phyloP scores from a whole-genome alignment of 345 rosid species.

The Clarkia xantiana region DNA sequence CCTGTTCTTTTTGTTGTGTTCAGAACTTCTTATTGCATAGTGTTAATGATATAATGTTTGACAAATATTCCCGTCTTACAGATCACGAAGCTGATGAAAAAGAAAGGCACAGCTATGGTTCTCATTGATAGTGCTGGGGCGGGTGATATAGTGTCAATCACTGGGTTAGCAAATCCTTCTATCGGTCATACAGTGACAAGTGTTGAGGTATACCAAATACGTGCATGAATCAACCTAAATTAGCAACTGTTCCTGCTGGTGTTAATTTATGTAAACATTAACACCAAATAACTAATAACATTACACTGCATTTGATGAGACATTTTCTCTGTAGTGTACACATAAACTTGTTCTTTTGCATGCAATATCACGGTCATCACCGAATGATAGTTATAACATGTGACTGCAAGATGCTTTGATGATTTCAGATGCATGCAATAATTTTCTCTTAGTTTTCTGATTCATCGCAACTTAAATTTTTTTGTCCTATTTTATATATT shows the following conservation, averaged over 20 bases:
- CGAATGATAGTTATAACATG: no score
- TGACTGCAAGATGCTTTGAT: no score
- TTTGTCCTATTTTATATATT: no score
- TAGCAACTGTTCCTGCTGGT: not conserved
- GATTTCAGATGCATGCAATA: no score
- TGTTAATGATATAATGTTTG: not conserved
- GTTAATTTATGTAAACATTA: no score
- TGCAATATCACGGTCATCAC: no score
- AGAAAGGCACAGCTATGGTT: slow-evolving; percentile 80
- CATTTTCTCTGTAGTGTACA: no score
- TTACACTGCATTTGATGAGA: no score
- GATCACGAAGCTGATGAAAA: slow-evolving; percentile 94
- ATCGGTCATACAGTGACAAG: slow-evolving; percentile 90
- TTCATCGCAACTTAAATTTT: no score
- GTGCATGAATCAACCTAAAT: not conserved
- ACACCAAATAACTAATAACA: no score
- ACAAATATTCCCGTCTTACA: slow-evolving; percentile 15
- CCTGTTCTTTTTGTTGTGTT: not conserved
- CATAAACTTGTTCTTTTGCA: no score
- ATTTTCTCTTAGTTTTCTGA: no score
- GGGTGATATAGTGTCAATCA: slow-evolving; percentile 88
- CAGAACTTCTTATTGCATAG: not conserved
- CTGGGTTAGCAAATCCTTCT: slow-evolving; percentile 73
- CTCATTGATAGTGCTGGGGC: slow-evolving; percentile 83
- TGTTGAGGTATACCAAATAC: slow-evolving; percentile 38